Percentiles rank a stretch among this genome's conserved stretches.
Evolutionary conservation across 2,329 filamentous ascomycete genomes (phyloP).

Genomic region (Pestalotiopsis sp.): DNA sequence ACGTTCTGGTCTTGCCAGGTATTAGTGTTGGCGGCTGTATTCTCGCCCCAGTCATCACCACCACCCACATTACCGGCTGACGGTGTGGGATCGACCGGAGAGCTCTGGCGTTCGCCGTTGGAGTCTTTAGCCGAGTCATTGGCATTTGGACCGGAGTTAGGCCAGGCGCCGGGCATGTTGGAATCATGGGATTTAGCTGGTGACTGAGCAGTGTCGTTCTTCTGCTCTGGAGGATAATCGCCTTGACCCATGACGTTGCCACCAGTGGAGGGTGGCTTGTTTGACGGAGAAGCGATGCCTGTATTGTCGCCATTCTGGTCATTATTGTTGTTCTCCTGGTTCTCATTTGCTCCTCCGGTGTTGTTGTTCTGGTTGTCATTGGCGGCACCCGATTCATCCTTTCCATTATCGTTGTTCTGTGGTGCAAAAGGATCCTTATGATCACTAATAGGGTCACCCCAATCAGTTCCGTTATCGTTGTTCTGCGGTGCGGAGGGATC

Average conservation of each 20-base stretch:
- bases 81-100: background rate
- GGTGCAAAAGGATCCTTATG: background rate
- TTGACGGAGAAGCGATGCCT: background rate
- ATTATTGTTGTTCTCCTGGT: background rate
- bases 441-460: background rate
- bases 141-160: background rate
- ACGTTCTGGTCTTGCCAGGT: background rate
- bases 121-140: background rate
- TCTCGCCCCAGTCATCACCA: conserved; percentile 2
- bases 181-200: background rate
- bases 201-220: background rate
- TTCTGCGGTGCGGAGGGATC: background rate
- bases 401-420: conserved; percentile 10
- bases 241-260: background rate
- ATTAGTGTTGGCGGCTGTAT: background rate
- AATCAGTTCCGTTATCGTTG: background rate
- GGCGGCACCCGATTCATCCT: background rate
- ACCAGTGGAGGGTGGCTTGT: background rate
- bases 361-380: background rate
- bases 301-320: background rate
- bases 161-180: conserved; percentile 6
- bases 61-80: conserved; percentile 11
- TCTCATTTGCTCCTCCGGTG: conserved; percentile 9
- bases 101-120: background rate
- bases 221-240: background rate